Conservation (phyloP, 768 basidiomycete species). For the Hortiboletus flavorubellus region DNA sequence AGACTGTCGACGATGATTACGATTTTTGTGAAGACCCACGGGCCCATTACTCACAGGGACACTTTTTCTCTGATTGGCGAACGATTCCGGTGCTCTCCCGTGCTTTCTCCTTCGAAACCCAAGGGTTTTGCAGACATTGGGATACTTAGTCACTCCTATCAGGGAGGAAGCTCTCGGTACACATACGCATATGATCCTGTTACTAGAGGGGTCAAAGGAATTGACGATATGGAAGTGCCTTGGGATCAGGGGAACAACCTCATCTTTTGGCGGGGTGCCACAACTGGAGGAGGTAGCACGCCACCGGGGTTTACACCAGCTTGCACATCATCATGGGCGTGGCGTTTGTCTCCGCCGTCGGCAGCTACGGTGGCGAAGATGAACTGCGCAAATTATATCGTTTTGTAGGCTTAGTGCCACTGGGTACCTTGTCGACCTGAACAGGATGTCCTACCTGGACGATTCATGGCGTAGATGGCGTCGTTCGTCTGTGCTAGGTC, state of each 20-base stretch:
- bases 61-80: constrained; percentile 97
- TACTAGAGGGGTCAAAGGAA: constrained; percentile 62
- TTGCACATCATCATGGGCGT: constrained; percentile 87
- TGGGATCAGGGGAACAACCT: constrained; percentile 86
- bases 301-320: constrained; percentile 78
- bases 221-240: constrained; percentile 81
- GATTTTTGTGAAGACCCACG: constrained; percentile 83
- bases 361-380: constrained; percentile 69
- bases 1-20: constrained; percentile 56
- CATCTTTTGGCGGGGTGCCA: constrained; percentile 95
- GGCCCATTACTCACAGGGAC: constrained; percentile 85
- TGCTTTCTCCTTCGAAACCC: constrained; percentile 90
- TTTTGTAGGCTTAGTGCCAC: constrained; percentile 69
- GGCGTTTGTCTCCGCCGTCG: constrained; percentile 78
- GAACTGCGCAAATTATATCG: constrained; percentile 63
- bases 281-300: constrained; percentile 88
- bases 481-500: constrained; percentile 34
- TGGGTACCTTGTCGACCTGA: constrained; percentile 90
- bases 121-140: constrained; percentile 85
- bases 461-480: constrained; percentile 81
- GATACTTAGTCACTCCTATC: constrained; percentile 97
- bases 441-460: constrained; percentile 92
- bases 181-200: constrained; percentile 88
- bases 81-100: constrained; percentile 83
- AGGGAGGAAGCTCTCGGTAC: constrained; percentile 73